Evolutionary conservation across 176 grass and related monocot species (phyloP).

Genomic region (Pontederia crassipes): DNA sequence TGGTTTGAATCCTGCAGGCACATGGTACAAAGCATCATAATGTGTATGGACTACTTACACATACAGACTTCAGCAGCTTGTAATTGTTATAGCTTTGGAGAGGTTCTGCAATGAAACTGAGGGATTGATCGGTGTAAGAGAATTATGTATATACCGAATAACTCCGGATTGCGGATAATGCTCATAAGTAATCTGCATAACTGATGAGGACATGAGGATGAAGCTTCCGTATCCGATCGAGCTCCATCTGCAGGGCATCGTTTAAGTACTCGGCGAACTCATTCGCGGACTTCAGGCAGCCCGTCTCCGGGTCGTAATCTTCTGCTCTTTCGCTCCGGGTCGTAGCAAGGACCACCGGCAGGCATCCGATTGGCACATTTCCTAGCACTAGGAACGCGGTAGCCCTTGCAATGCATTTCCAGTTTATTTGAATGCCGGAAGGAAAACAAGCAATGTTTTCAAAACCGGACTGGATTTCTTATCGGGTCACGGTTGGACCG

Average conservation of each 20-base stretch:
- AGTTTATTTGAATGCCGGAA: background rate
- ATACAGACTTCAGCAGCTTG: no score
- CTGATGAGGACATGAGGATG: conserved; percentile 9
- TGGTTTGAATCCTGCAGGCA: conserved; percentile 32
- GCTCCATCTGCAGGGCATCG: background rate
- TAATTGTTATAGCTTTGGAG: no score
- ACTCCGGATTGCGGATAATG: conserved; percentile 34
- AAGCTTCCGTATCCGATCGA: background rate
- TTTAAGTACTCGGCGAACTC: conserved; percentile 17
- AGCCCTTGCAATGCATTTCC: background rate
- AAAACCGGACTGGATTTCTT: no score
- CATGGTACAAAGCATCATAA: background rate
- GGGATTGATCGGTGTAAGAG: no score
- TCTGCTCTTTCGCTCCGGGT: background rate
- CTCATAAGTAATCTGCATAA: conserved; percentile 26
- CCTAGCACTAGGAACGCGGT: conserved; percentile 9
- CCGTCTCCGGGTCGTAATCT: conserved; percentile 15
- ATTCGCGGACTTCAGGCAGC: conserved; percentile 24
- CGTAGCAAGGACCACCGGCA: conserved; percentile 10
- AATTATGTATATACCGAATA: conserved; percentile 35
- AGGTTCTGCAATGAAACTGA: no score
- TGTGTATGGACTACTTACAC: no score
- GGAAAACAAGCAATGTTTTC: no score
- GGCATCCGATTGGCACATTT: conserved; percentile 18
- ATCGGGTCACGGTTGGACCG: no score